Evolutionary conservation across 192 early-diverging fungal species (phyloP).

Genomic region (Coemansia sp.): DNA sequence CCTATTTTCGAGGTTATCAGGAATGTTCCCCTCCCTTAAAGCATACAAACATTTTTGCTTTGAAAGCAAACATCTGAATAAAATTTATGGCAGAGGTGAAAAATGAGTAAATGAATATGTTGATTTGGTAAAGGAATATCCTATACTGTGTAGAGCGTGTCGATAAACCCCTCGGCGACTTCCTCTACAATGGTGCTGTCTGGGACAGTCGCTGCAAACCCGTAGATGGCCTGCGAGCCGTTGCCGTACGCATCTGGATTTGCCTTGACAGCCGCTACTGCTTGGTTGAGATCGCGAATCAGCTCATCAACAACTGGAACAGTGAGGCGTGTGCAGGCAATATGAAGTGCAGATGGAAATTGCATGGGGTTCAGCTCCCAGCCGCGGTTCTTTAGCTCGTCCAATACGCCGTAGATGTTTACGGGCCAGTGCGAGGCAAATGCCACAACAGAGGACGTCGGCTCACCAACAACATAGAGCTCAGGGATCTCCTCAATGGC

Average conservation of each 20-base stretch:
- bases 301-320: constrained; percentile 69
- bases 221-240: constrained; percentile 87
- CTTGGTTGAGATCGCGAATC: constrained; percentile 73
- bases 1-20: too few relatives aligned
- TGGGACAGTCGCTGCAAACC: constrained; percentile 85
- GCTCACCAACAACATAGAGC: constrained; percentile 83
- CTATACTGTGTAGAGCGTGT: constrained; percentile 73
- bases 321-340: constrained; percentile 84
- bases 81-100: too few relatives aligned
- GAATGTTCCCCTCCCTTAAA: too few relatives aligned
- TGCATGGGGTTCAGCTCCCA: constrained; percentile 91
- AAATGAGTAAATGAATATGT: not conserved
- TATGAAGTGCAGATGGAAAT: constrained; percentile 84
- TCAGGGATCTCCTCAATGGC: constrained; percentile 61
- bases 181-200: constrained; percentile 84
- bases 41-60: too few relatives aligned
- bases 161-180: constrained; percentile 83
- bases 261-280: constrained; percentile 65
- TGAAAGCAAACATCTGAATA: too few relatives aligned
- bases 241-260: constrained; percentile 68
- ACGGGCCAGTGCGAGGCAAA: constrained; percentile 69
- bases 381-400: constrained; percentile 73
- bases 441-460: constrained; percentile 76
- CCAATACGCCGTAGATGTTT: constrained; percentile 82
- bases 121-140: not conserved